Evolutionary conservation across 495 filamentous ascomycete species (phyloP), one percentile per base, ranked within the genome.

Genomic region (Parathielavia hyrcaniae): DNA sequence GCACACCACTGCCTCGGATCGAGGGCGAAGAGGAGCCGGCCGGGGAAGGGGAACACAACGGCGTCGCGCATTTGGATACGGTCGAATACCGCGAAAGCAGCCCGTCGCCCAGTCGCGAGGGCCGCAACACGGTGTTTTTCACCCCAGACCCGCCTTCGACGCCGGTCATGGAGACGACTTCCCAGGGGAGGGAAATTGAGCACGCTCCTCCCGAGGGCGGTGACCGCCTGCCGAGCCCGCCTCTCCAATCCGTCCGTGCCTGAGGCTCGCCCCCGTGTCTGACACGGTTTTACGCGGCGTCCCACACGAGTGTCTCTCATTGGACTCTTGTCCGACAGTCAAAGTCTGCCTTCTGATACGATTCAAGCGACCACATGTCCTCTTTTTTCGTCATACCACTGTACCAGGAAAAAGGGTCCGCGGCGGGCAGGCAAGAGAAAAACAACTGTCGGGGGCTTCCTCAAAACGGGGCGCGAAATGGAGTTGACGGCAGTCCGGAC

Each of bases 1-100:
- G 72, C 17, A 80, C 80, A 6, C 79, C 79, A 5, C 64, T 83
- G 19, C 78, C 77, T 7, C 76, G 76, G 0, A 75, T 79, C 16
- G 77, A 79, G 44, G 74, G 73, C 39, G 74, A 79, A 56, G 53
- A 60, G 34, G 69, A 67, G 12, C 32, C 14, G 12, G 26, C 26
- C 26, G 6, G 26, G 26, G 26, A 30, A 30, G 26, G 26, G 26
- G 26, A 30, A 30, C 35, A n/a, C 50, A 50, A 50, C 38, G 55
- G 58, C 62, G 64, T 16, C 9, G 59, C 49, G 1, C 49, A 53
- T 20, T 50, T 43, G 14, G 50, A 54, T 1, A 55, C 34, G 23
- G 61, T 55, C 9, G 62, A 60, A 34, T 47, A 61, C 16, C 16
- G 53, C 13, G 61, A 64, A 44, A 20, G 51, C 41, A 69, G 62